phyloP scores from a whole-genome alignment of 768 basidiomycete genomes.

The Russula sp. region DNA sequence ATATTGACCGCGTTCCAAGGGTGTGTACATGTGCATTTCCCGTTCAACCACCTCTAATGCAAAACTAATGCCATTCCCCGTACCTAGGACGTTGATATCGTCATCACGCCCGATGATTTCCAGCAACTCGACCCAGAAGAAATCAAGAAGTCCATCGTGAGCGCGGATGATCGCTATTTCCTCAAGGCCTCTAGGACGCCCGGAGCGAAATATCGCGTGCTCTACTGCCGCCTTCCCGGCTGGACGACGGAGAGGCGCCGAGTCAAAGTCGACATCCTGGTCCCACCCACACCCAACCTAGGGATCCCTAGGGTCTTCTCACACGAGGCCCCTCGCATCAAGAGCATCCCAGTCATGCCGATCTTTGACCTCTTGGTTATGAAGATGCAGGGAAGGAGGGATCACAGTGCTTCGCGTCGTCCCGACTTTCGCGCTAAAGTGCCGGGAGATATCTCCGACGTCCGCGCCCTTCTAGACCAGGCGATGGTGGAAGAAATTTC shows the following conservation, averaged over 20 bases:
- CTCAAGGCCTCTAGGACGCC: background rate
- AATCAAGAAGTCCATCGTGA: background rate
- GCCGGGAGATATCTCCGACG: background rate
- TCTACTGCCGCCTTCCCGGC: constrained; percentile 7
- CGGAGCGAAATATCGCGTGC: background rate
- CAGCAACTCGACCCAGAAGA: background rate
- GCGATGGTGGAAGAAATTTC: background rate
- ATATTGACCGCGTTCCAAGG: constrained; percentile 3
- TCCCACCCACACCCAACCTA: background rate
- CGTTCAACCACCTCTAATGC: too few relatives aligned
- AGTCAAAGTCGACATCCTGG: constrained; percentile 9
- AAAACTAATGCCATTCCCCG: background rate
- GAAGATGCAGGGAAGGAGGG: constrained; percentile 6
- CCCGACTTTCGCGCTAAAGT: constrained; percentile 2
- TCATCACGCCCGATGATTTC: background rate
- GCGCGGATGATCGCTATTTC: background rate
- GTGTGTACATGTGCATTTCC: background rate
- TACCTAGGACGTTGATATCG: constrained; percentile 3
- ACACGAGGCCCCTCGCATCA: background rate
- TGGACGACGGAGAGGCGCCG: background rate
- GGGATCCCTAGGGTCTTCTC: background rate
- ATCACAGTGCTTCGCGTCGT: background rate
- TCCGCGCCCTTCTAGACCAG: background rate
- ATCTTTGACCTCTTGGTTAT: constrained; percentile 5
- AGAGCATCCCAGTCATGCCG: background rate